Percentiles rank a stretch among this genome's conserved stretches.
These are phyloP conservation scores for Trichopus zeylanicus DNA, from an alignment of 116 monocot genomes.

Conservation along the genomic window DNA sequence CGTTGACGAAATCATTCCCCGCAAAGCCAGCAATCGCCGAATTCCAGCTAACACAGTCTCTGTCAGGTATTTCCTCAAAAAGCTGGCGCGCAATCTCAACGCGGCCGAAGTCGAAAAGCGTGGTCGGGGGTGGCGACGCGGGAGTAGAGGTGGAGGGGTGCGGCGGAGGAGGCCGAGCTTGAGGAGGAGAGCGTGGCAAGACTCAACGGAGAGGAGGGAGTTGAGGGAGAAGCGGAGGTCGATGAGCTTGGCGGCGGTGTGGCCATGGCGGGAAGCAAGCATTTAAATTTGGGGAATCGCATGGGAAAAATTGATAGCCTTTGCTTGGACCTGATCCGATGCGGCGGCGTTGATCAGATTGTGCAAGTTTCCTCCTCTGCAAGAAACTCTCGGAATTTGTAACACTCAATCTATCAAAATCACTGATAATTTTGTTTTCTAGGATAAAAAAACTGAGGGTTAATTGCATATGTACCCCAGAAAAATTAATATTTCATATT, in stretches of 20 bases:
- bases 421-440: no score
- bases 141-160: conserved; percentile 51
- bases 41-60: conserved; percentile 69
- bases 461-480: no score
- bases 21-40: conserved; percentile 50
- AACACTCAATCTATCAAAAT: no score
- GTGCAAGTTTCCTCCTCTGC: no score
- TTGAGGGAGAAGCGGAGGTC: conserved; percentile 22
- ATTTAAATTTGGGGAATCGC: not conserved
- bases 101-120: conserved; percentile 13
- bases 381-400: no score
- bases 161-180: conserved; percentile 42
- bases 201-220: conserved; percentile 11
- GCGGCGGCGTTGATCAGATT: no score
- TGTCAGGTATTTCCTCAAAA: conserved; percentile 63
- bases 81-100: conserved; percentile 29
- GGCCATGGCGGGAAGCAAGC: not conserved
- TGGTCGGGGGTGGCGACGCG: conserved; percentile 13
- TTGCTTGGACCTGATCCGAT: no score
- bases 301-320: no score
- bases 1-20: conserved; percentile 5
- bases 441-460: no score
- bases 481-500: no score
- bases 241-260: conserved; percentile 11
- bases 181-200: conserved; percentile 40